A percentile compares a stretch with the other conserved stretches of the same genome.
Conservation (phyloP, 169 alveolate species). For the Cryptosporidium meleagridis region DNA sequence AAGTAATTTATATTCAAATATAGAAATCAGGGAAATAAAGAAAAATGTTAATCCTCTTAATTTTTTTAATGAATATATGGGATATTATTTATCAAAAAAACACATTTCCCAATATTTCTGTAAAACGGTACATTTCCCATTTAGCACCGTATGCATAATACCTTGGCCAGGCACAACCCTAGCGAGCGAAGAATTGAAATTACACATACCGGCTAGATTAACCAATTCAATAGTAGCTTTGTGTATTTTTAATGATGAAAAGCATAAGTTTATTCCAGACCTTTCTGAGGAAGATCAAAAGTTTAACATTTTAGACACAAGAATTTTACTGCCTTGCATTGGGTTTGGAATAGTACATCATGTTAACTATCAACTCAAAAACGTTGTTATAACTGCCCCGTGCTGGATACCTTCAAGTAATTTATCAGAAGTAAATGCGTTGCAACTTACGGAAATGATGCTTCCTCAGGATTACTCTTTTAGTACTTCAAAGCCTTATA, state of each 20-base stretch:
- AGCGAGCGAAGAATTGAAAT: neutral
- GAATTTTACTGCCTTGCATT: slow-evolving; percentile 48
- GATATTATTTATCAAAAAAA: neutral
- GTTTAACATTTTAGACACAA: slow-evolving; percentile 24
- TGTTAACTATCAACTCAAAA: slow-evolving; percentile 7
- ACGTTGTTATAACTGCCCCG: slow-evolving; percentile 21
- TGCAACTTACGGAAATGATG: slow-evolving; percentile 71
- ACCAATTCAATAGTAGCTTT: slow-evolving; percentile 68
- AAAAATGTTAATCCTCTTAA: slow-evolving; percentile 15
- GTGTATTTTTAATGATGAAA: slow-evolving; percentile 43
- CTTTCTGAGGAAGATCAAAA: slow-evolving; percentile 7
- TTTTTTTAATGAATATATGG: slow-evolving; percentile 49
- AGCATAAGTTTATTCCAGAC: slow-evolving; percentile 24
- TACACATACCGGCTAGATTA: slow-evolving; percentile 30
- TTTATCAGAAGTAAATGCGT: slow-evolving; percentile 35
- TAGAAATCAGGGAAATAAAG: neutral
- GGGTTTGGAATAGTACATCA: slow-evolving; percentile 72
- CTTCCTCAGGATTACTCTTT: slow-evolving; percentile 19
- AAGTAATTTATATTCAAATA: slow-evolving; percentile 20
- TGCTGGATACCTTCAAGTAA: slow-evolving; percentile 33
- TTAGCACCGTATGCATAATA: slow-evolving; percentile 18
- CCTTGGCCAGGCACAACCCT: slow-evolving; percentile 43
- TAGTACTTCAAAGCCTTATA: slow-evolving; percentile 29
- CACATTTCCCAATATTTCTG: neutral
- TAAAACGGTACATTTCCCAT: slow-evolving; percentile 39